Evolutionary conservation across 2,329 filamentous ascomycete genomes (phyloP).

Genomic region (Colletotrichum gloeosporioides): DNA sequence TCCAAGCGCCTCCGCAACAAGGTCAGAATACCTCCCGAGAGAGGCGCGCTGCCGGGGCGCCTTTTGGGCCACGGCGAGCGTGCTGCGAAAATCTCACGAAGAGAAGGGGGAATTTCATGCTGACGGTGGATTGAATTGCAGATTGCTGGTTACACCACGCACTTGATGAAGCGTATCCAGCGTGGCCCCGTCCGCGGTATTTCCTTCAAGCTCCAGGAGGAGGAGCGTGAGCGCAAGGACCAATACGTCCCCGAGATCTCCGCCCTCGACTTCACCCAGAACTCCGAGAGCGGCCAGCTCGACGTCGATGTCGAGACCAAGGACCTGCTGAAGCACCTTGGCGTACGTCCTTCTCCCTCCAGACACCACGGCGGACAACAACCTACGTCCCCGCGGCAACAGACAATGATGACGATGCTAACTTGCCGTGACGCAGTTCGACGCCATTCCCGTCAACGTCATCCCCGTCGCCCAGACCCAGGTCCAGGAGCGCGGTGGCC

Average conservation of each 20-base stretch:
- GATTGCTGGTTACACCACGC: slow-evolving; percentile 98
- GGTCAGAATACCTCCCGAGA: slow-evolving; percentile 56
- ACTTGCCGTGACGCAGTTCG: slow-evolving; percentile 70
- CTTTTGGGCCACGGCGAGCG: background rate
- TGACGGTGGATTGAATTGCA: slow-evolving; percentile 37
- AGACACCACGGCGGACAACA: background rate
- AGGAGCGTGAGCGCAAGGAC: slow-evolving; percentile 99
- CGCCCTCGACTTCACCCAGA: slow-evolving; percentile 96
- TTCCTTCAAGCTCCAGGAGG: slow-evolving; percentile 99
- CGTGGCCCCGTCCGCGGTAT: slow-evolving; percentile 99
- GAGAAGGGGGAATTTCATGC: background rate
- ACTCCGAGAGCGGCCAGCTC: slow-evolving; percentile 89
- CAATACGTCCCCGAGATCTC: slow-evolving; percentile 99
- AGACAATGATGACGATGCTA: slow-evolving; percentile 23
- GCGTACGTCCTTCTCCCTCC: slow-evolving; percentile 71
- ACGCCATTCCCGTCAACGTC: slow-evolving; percentile 96
- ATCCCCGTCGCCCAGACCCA: slow-evolving; percentile 89
- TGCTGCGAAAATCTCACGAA: background rate
- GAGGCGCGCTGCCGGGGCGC: background rate
- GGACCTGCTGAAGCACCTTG: slow-evolving; percentile 97
- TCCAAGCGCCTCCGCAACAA: slow-evolving; percentile 99
- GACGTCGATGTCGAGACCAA: slow-evolving; percentile 98
- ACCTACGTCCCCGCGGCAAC: background rate
- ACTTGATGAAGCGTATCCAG: slow-evolving; percentile 99
- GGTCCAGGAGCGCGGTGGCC: slow-evolving; percentile 76